phyloP scores from a whole-genome alignment of 169 alveolate species.

The Babesia ovis region DNA sequence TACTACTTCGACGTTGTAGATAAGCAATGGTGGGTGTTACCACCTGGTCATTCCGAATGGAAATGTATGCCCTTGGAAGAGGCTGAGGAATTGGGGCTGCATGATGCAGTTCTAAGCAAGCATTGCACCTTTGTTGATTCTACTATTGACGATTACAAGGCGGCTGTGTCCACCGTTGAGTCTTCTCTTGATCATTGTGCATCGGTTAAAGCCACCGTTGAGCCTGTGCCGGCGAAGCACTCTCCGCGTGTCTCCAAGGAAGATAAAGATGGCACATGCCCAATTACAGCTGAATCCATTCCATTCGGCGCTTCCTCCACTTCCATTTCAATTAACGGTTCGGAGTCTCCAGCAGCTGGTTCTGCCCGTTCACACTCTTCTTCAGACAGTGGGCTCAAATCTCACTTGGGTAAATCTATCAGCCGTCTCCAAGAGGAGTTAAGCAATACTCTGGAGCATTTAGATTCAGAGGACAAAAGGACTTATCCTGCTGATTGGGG shows the following conservation, averaged over 20 bases:
- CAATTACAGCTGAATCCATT: not conserved
- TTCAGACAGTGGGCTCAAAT: not conserved
- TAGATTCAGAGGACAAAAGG: not conserved
- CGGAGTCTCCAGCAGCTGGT: not conserved
- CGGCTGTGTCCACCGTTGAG: conserved; percentile 19
- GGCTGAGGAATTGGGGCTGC: conserved; percentile 42
- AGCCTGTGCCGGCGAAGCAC: not conserved
- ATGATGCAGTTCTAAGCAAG: conserved; percentile 35
- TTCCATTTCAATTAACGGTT: not conserved
- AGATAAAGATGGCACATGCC: not conserved
- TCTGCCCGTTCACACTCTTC: not conserved
- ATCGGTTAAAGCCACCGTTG: not conserved
- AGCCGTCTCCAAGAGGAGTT: not conserved
- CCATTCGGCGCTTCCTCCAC: not conserved
- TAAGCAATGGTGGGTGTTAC: conserved; percentile 63
- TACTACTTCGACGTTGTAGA: conserved; percentile 60
- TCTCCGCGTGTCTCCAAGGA: not conserved
- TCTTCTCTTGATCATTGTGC: not conserved
- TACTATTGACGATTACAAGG: conserved; percentile 34
- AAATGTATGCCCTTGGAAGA: conserved; percentile 21
- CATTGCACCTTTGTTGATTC: conserved; percentile 54
- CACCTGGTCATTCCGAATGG: conserved; percentile 34
- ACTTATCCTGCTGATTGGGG: not conserved
- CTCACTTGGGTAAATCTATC: not conserved
- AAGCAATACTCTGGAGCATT: not conserved